Percentiles rank a stretch among this genome's conserved stretches.
Conservation (phyloP, 345 rosid genomes). For the Melaleuca alternifolia region DNA sequence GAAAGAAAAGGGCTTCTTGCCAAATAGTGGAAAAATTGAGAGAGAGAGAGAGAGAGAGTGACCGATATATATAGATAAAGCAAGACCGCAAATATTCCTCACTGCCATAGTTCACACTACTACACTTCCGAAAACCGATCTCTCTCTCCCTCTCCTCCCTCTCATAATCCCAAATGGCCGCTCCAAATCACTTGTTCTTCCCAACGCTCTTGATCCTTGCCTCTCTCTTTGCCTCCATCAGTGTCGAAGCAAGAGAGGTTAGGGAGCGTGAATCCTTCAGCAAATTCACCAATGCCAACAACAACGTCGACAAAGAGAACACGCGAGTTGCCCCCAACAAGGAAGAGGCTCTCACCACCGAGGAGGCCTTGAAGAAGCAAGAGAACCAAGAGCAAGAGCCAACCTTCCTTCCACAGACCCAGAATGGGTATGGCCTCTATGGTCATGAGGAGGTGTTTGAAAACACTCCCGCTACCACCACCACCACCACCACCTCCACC, state of each 20-base stretch:
- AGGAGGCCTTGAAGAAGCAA: background rate
- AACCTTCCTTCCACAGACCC: constrained; percentile 27
- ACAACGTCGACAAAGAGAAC: background rate
- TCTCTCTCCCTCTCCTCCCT: constrained; percentile 1
- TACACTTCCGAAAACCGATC: background rate
- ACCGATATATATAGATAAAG: background rate
- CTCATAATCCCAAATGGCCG: constrained; percentile 1
- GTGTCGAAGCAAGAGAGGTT: constrained; percentile 9
- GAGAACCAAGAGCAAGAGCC: constrained; percentile 6
- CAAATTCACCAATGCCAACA: constrained; percentile 13
- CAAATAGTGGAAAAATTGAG: background rate
- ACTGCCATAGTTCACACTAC: background rate
- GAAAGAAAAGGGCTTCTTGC: background rate
- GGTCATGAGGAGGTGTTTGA: constrained; percentile 18
- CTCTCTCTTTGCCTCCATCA: constrained; percentile 4
- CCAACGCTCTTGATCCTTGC: background rate
- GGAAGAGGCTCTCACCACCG: background rate
- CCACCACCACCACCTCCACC: constrained; percentile 4
- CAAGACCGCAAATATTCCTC: background rate
- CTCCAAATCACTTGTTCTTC: background rate
- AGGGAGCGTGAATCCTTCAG: constrained; percentile 31
- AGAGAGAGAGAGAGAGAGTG: background rate
- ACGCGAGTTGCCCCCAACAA: background rate
- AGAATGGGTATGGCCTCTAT: constrained; percentile 42
- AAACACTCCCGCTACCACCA: constrained; percentile 10